Evolutionary conservation across 441 rosid species (phyloP).

Genomic region (Croton setiger): DNA sequence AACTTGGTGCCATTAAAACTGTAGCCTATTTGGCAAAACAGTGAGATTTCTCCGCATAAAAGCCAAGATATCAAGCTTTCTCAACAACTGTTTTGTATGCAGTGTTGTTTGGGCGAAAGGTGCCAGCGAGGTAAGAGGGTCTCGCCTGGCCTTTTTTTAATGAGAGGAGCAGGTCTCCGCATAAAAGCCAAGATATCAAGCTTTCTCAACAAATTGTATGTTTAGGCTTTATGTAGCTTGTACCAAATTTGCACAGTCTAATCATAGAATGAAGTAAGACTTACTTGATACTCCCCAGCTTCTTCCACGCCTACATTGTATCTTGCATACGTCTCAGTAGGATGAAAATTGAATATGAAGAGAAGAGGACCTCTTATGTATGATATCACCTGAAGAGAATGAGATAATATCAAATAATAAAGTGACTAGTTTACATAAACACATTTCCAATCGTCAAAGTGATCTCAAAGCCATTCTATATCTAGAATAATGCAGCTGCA

Average conservation of each 20-base stretch:
- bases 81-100: background rate
- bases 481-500: background rate
- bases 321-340: constrained; percentile 54
- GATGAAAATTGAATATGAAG: constrained; percentile 90
- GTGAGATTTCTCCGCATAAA: background rate
- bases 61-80: constrained; percentile 4
- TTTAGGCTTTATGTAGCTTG: background rate
- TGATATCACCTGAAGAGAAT: constrained; percentile 63
- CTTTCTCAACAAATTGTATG: background rate
- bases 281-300: constrained; percentile 95
- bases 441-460: no score
- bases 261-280: constrained; percentile 6
- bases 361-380: constrained; percentile 84
- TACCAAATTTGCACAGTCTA: background rate
- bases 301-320: constrained; percentile 81
- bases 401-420: background rate
- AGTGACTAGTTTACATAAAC: background rate
- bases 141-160: no score
- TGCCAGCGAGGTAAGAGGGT: no score
- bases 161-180: no score
- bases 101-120: no score
- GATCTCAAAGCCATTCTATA: background rate
- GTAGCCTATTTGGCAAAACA: background rate
- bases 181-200: constrained; percentile 2
- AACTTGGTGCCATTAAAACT: background rate